Conservation (phyloP, 805 yeast genomes). For the Metschnikowia vanudenii region DNA sequence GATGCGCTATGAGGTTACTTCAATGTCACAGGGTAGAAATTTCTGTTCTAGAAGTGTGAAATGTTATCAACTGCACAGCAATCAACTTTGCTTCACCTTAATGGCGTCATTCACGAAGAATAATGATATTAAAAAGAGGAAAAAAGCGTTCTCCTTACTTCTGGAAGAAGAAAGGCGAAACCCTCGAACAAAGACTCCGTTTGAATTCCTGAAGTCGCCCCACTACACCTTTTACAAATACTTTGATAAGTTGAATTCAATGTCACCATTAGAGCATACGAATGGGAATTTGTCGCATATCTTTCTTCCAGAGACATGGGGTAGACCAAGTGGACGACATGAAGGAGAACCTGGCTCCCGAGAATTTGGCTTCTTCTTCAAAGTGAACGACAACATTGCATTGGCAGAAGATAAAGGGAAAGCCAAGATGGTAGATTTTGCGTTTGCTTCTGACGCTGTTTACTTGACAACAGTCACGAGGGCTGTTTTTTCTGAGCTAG, state of each 20-base stretch:
- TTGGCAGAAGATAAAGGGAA: conserved; percentile 22
- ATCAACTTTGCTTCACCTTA: conserved; percentile 23
- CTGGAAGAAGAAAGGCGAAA: conserved; percentile 15
- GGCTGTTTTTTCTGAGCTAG: conserved; percentile 19
- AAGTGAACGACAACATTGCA: conserved; percentile 28
- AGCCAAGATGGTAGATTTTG: conserved; percentile 23
- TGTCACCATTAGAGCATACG: conserved; percentile 26
- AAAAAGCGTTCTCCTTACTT: conserved; percentile 12
- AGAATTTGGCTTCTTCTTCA: conserved; percentile 31
- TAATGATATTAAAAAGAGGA: conserved; percentile 17
- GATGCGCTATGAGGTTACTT: conserved; percentile 28
- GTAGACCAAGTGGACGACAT: conserved; percentile 6
- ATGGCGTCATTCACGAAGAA: conserved; percentile 26
- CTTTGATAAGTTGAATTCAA: conserved; percentile 13
- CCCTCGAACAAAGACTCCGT: conserved; percentile 19
- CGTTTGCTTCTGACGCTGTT: conserved; percentile 32
- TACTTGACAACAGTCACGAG: conserved; percentile 30
- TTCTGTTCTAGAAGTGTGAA: conserved; percentile 25
- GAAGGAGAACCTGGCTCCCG: conserved; percentile 21
- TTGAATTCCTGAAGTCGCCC: conserved; percentile 23
- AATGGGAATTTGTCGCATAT: conserved; percentile 29
- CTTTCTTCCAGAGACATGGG: conserved; percentile 25
- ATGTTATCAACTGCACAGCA: conserved; percentile 23
- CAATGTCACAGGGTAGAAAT: conserved; percentile 24
- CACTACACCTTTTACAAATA: conserved; percentile 23